These are phyloP conservation scores for Corynespora cassiicola DNA, from an alignment of 2,329 filamentous ascomycete species.

Conservation along the genomic window DNA sequence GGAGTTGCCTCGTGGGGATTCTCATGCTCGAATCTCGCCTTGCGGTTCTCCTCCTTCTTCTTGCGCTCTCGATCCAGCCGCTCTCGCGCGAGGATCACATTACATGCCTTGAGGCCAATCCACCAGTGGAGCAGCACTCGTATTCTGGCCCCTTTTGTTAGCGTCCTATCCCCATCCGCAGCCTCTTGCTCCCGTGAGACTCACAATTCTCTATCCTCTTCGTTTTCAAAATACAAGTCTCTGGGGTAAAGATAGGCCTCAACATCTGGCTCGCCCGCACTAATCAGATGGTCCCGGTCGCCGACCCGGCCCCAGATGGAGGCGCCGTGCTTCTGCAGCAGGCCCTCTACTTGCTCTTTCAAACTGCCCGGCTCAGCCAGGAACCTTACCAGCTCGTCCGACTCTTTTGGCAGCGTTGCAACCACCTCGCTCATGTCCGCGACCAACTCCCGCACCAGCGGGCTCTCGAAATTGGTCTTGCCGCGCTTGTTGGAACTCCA, in stretches of 20 bases:
- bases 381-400: constrained; percentile 36
- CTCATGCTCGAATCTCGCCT: constrained; percentile 34
- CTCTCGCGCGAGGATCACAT: constrained; percentile 43
- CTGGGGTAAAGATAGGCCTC: constrained; percentile 38
- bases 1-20: constrained; percentile 21
- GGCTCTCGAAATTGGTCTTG: constrained; percentile 45
- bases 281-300: constrained; percentile 40
- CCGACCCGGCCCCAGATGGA: constrained; percentile 40
- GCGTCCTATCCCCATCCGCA: too few relatives aligned
- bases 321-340: constrained; percentile 39
- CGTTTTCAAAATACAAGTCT: constrained; percentile 40
- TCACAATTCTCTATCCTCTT: constrained; percentile 38
- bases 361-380: constrained; percentile 37
- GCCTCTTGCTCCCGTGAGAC: too few relatives aligned
- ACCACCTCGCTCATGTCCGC: constrained; percentile 41
- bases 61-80: constrained; percentile 41
- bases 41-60: constrained; percentile 41
- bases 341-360: constrained; percentile 33
- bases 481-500: constrained; percentile 47
- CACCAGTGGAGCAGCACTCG: constrained; percentile 44
- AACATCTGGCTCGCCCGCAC: constrained; percentile 37
- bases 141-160: constrained; percentile 29
- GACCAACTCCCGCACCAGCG: constrained; percentile 40
- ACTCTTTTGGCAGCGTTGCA: constrained; percentile 39
- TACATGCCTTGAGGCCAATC: constrained; percentile 45